phyloP scores from a whole-genome alignment of 805 yeast species.

The Teunomyces pallodes region DNA sequence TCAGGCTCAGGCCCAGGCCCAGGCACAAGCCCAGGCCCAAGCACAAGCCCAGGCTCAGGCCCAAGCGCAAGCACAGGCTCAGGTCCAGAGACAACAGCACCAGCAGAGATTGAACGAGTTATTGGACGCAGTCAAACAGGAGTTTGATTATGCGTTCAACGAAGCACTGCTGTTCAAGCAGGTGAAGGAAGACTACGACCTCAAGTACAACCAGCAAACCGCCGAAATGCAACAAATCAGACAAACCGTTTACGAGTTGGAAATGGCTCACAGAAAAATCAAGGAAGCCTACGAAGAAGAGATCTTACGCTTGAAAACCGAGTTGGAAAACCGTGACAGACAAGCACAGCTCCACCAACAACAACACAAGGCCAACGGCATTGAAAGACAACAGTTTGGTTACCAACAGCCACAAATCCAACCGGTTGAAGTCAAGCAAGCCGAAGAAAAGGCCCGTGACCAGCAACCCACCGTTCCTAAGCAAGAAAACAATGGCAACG shows the following conservation, averaged over 20 bases:
- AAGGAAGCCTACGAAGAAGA: constrained; percentile 96
- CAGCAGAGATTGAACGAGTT: constrained; percentile 66
- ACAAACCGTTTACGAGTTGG: constrained; percentile 90
- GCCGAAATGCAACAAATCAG: constrained; percentile 92
- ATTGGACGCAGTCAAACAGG: constrained; percentile 87
- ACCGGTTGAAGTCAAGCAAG: not conserved
- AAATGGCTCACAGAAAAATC: constrained; percentile 89
- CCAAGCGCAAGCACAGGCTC: constrained; percentile 26
- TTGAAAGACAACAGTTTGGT: constrained; percentile 17
- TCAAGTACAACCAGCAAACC: constrained; percentile 86
- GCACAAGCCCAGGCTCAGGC: constrained; percentile 19
- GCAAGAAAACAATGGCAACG: constrained; percentile 13
- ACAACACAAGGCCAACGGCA: constrained; percentile 20
- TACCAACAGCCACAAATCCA: constrained; percentile 13
- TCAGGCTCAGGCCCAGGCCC: constrained; percentile 4
- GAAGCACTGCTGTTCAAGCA: constrained; percentile 84
- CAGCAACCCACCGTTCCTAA: constrained; percentile 17
- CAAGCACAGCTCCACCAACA: constrained; percentile 40
- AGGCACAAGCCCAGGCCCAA: constrained; percentile 16
- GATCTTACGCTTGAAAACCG: constrained; percentile 78
- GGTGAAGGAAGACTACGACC: constrained; percentile 90
- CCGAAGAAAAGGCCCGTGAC: not conserved
- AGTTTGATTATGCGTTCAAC: constrained; percentile 77
- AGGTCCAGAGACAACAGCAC: constrained; percentile 39
- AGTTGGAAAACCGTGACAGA: constrained; percentile 78